Evolutionary conservation across 1,284 basidiomycete genomes (phyloP), one percentile per base, ranked within the genome.

Genomic region (Schizophyllum amplum): DNA sequence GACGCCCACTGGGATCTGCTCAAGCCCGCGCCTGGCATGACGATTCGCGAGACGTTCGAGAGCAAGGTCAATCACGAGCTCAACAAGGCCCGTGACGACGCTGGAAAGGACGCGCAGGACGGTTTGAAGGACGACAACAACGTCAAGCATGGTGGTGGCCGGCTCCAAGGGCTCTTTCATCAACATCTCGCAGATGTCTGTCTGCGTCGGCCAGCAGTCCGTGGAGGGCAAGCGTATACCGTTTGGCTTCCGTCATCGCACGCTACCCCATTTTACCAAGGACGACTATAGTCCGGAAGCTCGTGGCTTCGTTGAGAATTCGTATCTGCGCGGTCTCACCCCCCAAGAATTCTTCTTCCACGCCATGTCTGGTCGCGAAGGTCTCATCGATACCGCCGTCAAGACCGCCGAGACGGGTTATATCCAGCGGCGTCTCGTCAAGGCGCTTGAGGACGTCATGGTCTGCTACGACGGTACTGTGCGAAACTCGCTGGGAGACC

Each of bases 271-370:
- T 69, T 99, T 98, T 73, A 92, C 94, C 13, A 98, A 99, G 78
- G 97, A 99, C 67, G 97, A 99, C 72, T 99, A 97, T 74, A 94
- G 94, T 67, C 95, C 97, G 1, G 95, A 99, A 68, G 88, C 94
- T n/a, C 87, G 96, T 59, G 97, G 97, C 9, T 99, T 99, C 71
- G 96, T 99, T 60, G 97, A 99, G 71, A 99, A 99, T 72, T 99
- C 97, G n/a, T 99, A 99, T 68, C 79, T 99, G 25, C 90, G 96
- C 63, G 97, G 97, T 52, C 72, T 99, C 60, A 99, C 96, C 0
- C 95, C 97, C 0, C 95, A 98, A 66, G 97, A 99, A 69, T 99
- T 95, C 81, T 99, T 99, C 82, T 99, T 99, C 86, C 97, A 99
- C 75, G 97, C 97, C 57, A 99, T 99, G 97, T 96, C 96, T 66